Base-by-base conservation (phyloP, 306 rosid genomes). In the Cyamopsis tetragonoloba region DNA sequence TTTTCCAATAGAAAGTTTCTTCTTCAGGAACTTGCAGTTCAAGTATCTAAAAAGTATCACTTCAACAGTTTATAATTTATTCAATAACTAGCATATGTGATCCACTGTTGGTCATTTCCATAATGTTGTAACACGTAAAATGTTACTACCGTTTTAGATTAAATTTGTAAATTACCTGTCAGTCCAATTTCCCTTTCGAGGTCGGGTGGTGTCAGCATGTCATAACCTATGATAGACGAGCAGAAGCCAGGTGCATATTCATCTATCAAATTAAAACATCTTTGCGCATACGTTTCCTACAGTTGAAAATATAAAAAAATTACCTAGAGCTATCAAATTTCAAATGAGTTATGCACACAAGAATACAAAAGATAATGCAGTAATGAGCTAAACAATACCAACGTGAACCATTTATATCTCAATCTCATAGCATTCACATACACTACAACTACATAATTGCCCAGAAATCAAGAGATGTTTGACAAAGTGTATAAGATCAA, bases 191-290 rank as follows among this genome's bases (percentile, higher is more conserved):
- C 88, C 84, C 82, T 81, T 76, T 88, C 95, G 14, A 88, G 86
- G 71, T 88, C 91, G 50, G 88, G 91, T 7, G 95, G 95, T 7
- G 91, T 85, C 77, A 88, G 56, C 91, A 83, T 85, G 77, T 88
- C 91, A 22, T 88, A 83, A 60, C 79, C 95, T 67, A 85, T 79
- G 58, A 85, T 59, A 48, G 91, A 88, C 31, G 95, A 73, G 79
- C 85, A 66, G 73, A 88, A 88, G 20, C 84, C 85, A 19, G 88
- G 88, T 13, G 85, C 95, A 62, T 88, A 83, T 74, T 88, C 88
- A 46, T 88, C 88, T 48, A 88, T 79, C 73, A 83, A 59, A 44
- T 39, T 14, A 53, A 85, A 85, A 71, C 95, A 85, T 66, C 73
- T 85, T 53, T 77, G 61, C 3, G 83, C 91, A 37, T 47, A 87